phyloP scores from a whole-genome alignment of 2,329 filamentous ascomycete genomes.

The Lachnellula arida region DNA sequence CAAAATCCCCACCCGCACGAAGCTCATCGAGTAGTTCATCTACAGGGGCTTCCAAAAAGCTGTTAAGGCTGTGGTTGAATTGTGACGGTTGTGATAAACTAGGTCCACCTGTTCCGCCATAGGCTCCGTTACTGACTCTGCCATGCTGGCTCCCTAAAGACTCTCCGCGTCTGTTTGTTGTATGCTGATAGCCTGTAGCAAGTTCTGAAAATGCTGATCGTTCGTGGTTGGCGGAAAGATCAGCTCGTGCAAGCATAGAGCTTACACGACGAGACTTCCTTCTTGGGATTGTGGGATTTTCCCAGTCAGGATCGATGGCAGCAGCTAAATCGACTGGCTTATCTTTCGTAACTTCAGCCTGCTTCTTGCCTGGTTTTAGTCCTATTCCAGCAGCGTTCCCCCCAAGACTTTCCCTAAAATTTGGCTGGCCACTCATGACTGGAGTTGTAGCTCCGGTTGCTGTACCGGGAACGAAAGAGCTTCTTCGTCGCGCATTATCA shows the following conservation, averaged over 20 bases:
- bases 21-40: constrained; percentile 67
- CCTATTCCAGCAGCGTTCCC: constrained; percentile 12
- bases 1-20: constrained; percentile 55
- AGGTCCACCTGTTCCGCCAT: constrained; percentile 33
- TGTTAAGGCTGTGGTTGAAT: constrained; percentile 47
- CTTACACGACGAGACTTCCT: constrained; percentile 75
- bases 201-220: constrained; percentile 74
- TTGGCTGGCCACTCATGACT: constrained; percentile 51
- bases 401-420: constrained; percentile 73
- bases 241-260: constrained; percentile 81
- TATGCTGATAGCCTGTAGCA: constrained; percentile 41
- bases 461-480: constrained; percentile 63
- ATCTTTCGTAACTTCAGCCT: constrained; percentile 22
- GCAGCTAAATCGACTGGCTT: constrained; percentile 57
- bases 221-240: constrained; percentile 81
- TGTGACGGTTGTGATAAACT: constrained; percentile 22
- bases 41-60: constrained; percentile 62
- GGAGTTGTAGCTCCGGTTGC: constrained; percentile 75
- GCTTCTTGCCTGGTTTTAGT: constrained; percentile 18
- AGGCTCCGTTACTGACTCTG: constrained; percentile 49
- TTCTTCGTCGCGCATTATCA: constrained; percentile 44
- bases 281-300: constrained; percentile 47
- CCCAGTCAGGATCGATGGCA: constrained; percentile 65
- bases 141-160: constrained; percentile 67
- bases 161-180: constrained; percentile 44